Evolutionary conservation across 1,284 basidiomycete species (phyloP).

Genomic region (Ceratobasidium sp.): DNA sequence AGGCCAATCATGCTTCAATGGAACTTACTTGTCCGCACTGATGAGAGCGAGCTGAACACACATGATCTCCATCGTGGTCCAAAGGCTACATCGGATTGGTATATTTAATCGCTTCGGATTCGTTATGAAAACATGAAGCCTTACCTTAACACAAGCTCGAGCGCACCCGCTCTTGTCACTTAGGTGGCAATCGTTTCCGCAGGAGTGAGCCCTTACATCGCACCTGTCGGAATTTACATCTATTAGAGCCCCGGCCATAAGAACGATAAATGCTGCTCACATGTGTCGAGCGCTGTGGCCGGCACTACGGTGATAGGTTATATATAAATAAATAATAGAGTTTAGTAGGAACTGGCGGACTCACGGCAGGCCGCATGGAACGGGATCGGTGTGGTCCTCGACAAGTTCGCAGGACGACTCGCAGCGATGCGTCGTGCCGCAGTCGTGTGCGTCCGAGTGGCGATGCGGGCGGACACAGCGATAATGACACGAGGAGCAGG

Average conservation of each 20-base stretch:
- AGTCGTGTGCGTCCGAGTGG: conserved; percentile 65
- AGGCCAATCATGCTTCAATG: too few relatives aligned
- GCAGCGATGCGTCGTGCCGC: conserved; percentile 61
- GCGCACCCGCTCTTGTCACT: conserved; percentile 64
- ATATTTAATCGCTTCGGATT: background rate
- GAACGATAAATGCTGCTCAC: conserved; percentile 55
- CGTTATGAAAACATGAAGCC: background rate
- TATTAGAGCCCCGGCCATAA: background rate
- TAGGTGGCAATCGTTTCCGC: conserved; percentile 64
- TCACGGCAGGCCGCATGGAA: conserved; percentile 63
- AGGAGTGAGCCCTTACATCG: conserved; percentile 64
- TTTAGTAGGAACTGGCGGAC: conserved; percentile 45
- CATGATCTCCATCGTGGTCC: conserved; percentile 63
- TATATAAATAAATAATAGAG: background rate
- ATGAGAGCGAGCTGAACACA: conserved; percentile 67
- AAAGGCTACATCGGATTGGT: conserved; percentile 55
- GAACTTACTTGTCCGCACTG: conserved; percentile 65
- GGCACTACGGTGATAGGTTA: conserved; percentile 57
- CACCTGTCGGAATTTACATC: conserved; percentile 58
- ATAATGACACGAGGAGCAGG: conserved; percentile 65
- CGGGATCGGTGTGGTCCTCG: conserved; percentile 55
- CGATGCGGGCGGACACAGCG: conserved; percentile 62
- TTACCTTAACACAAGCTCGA: conserved; percentile 66
- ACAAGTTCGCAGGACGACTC: conserved; percentile 62
- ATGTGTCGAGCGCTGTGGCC: conserved; percentile 70